Conservation (phyloP, 2,329 filamentous ascomycete species). For the Cordyceps cateniannulata region DNA sequence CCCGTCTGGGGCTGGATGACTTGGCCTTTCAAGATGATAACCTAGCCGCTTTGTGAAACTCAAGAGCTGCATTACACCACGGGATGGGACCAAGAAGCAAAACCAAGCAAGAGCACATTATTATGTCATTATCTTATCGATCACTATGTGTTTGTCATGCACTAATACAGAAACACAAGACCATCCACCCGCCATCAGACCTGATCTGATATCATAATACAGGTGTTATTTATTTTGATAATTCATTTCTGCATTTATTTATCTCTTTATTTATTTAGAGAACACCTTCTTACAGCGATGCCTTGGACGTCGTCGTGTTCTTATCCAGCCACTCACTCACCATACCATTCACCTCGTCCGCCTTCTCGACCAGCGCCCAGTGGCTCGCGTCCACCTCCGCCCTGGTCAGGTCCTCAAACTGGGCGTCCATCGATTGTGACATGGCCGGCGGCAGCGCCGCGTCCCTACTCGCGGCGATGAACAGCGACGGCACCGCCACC, state of each 20-base stretch:
- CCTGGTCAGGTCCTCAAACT: conserved; percentile 58
- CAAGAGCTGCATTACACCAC: neutral
- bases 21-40: neutral
- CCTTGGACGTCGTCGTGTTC: conserved; percentile 20
- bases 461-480: conserved; percentile 68
- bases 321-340: conserved; percentile 61
- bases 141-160: neutral
- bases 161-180: too few species aligned
- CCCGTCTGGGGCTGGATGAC: neutral
- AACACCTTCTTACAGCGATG: conserved; percentile 19
- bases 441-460: conserved; percentile 65
- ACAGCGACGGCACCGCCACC: conserved; percentile 61
- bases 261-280: neutral
- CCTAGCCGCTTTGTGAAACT: neutral
- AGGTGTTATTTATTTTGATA: neutral
- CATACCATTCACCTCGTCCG: conserved; percentile 61
- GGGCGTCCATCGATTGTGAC: conserved; percentile 62
- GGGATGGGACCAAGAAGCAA: neutral
- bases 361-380: conserved; percentile 75
- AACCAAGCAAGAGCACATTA: neutral
- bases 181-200: neutral
- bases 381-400: conserved; percentile 64
- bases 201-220: neutral
- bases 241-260: neutral
- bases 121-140: neutral